Evolutionary conservation across 148 eudicot genomes (phyloP).

Genomic region (Agrostemma githago): DNA sequence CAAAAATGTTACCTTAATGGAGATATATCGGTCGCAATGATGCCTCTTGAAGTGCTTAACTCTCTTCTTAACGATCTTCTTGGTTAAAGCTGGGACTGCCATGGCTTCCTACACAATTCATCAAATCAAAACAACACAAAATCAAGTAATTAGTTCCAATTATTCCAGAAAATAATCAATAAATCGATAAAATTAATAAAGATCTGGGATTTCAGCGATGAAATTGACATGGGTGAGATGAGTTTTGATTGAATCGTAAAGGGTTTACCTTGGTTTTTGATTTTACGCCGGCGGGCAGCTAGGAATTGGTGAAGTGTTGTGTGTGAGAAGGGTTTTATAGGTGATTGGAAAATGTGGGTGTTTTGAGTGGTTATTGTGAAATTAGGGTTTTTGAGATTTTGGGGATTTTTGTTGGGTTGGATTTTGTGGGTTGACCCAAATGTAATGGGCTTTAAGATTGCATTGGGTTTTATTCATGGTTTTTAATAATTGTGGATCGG

Average conservation of each 20-base stretch:
- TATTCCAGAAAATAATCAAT: not conserved
- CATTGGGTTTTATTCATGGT: too few relatives aligned
- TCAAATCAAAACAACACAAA: not conserved
- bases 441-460: too few relatives aligned
- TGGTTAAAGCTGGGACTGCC: constrained; percentile 9
- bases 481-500: too few relatives aligned
- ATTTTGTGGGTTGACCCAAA: too few relatives aligned
- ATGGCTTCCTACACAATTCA: constrained; percentile 4
- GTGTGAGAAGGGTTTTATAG: not conserved
- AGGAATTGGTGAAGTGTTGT: not conserved
- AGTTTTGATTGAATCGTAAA: not conserved
- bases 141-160: not conserved
- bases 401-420: not conserved
- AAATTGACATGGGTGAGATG: not conserved
- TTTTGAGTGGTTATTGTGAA: not conserved
- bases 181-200: not conserved
- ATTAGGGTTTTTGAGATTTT: not conserved
- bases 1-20: not conserved
- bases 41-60: constrained; percentile 11
- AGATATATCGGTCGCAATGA: constrained; percentile 10
- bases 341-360: not conserved
- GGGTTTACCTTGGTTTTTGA: not conserved
- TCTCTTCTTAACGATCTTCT: constrained; percentile 17
- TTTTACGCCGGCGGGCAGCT: not conserved
- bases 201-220: not conserved